Base-by-base conservation (phyloP, 1,284 basidiomycete genomes). In the Tilletia caries region DNA sequence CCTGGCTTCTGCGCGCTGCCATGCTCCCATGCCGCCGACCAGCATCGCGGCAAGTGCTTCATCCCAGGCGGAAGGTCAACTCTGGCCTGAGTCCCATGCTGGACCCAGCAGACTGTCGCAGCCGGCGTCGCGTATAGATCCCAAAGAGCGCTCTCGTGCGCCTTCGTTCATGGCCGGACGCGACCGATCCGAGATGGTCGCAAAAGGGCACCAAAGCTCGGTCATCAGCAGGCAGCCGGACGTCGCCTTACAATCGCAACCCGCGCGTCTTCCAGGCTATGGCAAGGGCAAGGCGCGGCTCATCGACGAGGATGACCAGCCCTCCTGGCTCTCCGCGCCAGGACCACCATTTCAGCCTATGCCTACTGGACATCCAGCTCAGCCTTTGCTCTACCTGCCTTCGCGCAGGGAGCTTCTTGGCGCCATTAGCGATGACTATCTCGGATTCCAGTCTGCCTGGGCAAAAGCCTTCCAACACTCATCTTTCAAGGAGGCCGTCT, bases 201-300 rank as follows among this genome's bases (percentile, higher is more conserved):
- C 48, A 50, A 50, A 1, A 20, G 48, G 2, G 48, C 12, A 1
- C 48, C 10, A 5, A 8, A 5, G 20, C 20, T 50, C 48, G 20
- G 23, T 20, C 20, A 50, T 25, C 18, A 13, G 48, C 20, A 6
- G 13, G 48, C 48, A 6, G 15, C 10, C 37, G 15, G 15, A 15
- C 15, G 37, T 41, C 37, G 15, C 37, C 15, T 1, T 41, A 15
- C 37, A 41, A 41, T 41, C 37, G 37, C 37, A 41, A 15, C 37
- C 37, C 15, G 15, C 15, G 10, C 37, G 37, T 41, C 37, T 1
- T 10, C 3, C 48, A 50, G 48, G 8, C 23, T 12, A 60, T 2
- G 25, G 8, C 23, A 60, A 60, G 54, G 54, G 54, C 54, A 60
- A 60, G 29, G 54, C 54, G 1, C 54, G 54, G 15, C 23, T 60